Evolutionary conservation across 2,329 filamentous ascomycete species (phyloP).

Genomic region (Stagonosporopsis chrysanthemi): DNA sequence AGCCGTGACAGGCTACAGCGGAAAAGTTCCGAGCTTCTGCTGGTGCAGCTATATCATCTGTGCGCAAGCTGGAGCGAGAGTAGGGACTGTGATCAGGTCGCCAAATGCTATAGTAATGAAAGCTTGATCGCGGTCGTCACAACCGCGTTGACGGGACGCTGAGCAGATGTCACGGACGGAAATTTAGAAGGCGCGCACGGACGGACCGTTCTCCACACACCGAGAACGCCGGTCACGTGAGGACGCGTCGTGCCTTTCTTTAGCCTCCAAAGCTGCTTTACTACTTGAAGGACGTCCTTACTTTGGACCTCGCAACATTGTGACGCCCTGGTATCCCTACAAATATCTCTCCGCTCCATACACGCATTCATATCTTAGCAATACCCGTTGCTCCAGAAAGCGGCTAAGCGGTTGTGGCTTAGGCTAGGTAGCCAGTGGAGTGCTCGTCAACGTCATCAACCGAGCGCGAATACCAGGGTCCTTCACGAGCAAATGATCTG

Average conservation of each 20-base stretch:
- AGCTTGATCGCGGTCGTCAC: conserved; percentile 11
- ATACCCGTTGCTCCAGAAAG: neutral
- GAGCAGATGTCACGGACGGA: neutral
- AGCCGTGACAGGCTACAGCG: conserved; percentile 33
- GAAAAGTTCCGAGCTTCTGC: conserved; percentile 19
- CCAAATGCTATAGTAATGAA: conserved; percentile 18
- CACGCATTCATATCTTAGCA: neutral
- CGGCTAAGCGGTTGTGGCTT: conserved; percentile 30
- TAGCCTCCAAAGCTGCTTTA: neutral
- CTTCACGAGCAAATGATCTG: conserved; percentile 2
- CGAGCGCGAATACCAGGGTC: conserved; percentile 11
- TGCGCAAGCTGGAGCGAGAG: conserved; percentile 3
- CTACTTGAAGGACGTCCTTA: neutral
- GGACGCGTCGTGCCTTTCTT: neutral
- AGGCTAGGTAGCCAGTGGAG: conserved; percentile 20
- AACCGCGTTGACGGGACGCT: conserved; percentile 13
- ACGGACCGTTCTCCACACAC: conserved; percentile 4
- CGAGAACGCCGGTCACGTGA: conserved; percentile 4
- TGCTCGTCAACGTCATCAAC: conserved; percentile 23
- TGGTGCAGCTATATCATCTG: conserved; percentile 34
- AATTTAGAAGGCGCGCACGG: neutral
- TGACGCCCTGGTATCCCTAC: neutral
- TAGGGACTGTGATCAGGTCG: conserved; percentile 6
- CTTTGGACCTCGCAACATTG: neutral
- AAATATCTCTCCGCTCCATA: neutral